Conservation (phyloP, 2,329 filamentous ascomycete genomes). For the Capronia epimyces region DNA sequence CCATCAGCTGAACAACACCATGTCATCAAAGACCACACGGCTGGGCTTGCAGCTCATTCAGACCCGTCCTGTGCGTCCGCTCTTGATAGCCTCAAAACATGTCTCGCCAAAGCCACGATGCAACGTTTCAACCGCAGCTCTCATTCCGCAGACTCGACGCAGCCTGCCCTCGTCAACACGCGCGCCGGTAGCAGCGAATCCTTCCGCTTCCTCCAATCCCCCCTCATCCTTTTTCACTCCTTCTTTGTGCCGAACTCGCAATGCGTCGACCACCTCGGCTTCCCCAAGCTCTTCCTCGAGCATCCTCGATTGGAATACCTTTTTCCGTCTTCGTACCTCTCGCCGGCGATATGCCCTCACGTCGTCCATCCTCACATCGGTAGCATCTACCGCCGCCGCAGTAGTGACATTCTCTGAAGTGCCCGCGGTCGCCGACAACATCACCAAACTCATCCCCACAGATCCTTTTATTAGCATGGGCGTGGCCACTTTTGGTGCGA, state of each 20-base stretch:
- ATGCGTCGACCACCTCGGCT: conserved; percentile 19
- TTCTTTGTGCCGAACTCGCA: conserved; percentile 19
- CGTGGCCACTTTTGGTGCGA: conserved; percentile 68
- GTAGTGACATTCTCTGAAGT: conserved; percentile 30
- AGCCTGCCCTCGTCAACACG: conserved; percentile 10
- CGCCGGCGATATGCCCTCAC: conserved; percentile 77
- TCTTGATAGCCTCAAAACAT: conserved; percentile 9
- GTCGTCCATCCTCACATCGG: conserved; percentile 64
- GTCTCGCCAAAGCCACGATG: conserved; percentile 10
- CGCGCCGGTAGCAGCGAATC: conserved; percentile 11
- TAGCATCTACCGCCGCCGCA: conserved; percentile 56
- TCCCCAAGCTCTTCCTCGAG: conserved; percentile 5
- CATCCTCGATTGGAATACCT: conserved; percentile 78
- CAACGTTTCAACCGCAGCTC: conserved; percentile 13
- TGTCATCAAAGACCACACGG: conserved; percentile 17
- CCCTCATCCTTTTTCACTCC: conserved; percentile 26
- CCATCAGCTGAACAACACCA: conserved; percentile 5
- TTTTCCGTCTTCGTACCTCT: conserved; percentile 82
- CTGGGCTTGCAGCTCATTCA: conserved; percentile 19
- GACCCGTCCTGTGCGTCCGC: conserved; percentile 9
- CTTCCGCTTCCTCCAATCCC: conserved; percentile 9
- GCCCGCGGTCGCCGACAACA: conserved; percentile 24
- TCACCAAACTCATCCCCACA: conserved; percentile 40
- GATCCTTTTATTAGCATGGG: conserved; percentile 85
- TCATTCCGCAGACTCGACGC: conserved; percentile 26